Base-by-base conservation (phyloP, 1,284 basidiomycete genomes). In the Ganoderma resinaceum region DNA sequence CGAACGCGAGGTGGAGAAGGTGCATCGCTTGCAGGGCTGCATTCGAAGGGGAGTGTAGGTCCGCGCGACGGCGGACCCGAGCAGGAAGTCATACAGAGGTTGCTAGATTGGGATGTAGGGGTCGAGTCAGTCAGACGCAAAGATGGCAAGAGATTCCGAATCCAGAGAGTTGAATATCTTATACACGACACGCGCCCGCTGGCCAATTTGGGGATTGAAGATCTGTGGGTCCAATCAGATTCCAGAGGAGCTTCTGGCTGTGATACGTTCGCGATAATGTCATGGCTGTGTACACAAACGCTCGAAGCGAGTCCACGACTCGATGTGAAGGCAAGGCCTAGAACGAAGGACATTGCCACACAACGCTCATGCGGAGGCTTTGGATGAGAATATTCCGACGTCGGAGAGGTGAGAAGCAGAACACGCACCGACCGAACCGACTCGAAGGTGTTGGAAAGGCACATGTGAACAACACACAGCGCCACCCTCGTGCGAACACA, bases 221-320 rank as follows among this genome's bases (percentile, higher is more conserved):
- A 55, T 33, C 31, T 55, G 53, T 55, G 53, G 53, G 53, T 33
- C 53, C 53, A 33, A 55, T 55, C 53, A 7, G 53, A 33, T 55
- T 12, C 16, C 31, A 33, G 16, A 55, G 20, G 53, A 16, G 26
- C 53, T 55, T 55, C 53, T 33, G 31, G 31, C 18, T 55, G 53
- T 18, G 53, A 55, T 55, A 5, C 18, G 23, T 55, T 18, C 29
- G 23, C 53, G 53, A 55, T 55, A 33, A 55, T 55, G 29, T 14
- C 31, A n/a, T 31, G 2, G 53, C 18, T 33, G 53, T 55, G 53
- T 31, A 11, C 20, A 20, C 16, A 31, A 33, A 55, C 53, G 53
- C 53, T 6, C 31, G 5, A 14, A 11, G 53, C 31, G 16, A 55
- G 53, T 33, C 26, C 20, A 16, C 53, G 29, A 55, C 14, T 33